These are phyloP conservation scores for Hypomyces rosellus DNA, from an alignment of 2,329 filamentous ascomycete genomes.

Conservation along the genomic window DNA sequence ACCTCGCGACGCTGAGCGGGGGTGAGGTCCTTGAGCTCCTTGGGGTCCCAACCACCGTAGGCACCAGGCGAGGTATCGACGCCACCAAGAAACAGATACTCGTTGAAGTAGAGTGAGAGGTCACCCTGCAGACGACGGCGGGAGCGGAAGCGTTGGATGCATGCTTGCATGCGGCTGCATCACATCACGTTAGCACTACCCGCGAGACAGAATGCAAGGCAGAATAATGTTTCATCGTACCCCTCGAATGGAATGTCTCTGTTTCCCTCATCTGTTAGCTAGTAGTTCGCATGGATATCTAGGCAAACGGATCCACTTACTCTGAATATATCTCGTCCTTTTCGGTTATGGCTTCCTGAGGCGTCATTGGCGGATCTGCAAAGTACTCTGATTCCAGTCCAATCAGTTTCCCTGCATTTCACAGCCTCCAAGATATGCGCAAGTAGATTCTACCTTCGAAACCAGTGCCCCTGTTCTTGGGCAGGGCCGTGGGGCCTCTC, in stretches of 20 bases:
- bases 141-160: conserved; percentile 73
- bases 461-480: conserved; percentile 49
- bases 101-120: conserved; percentile 61
- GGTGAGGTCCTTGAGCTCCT: conserved; percentile 50
- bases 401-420: background rate
- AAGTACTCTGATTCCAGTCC: conserved; percentile 52
- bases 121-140: conserved; percentile 66
- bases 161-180: conserved; percentile 70
- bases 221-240: conserved; percentile 30
- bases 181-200: background rate
- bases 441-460: conserved; percentile 53
- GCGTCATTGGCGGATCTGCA: conserved; percentile 72
- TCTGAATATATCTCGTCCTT: conserved; percentile 56
- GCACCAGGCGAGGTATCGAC: conserved; percentile 52
- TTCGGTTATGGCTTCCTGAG: conserved; percentile 61
- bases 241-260: conserved; percentile 50
- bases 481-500: conserved; percentile 35
- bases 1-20: conserved; percentile 56
- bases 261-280: conserved; percentile 15
- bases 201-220: background rate
- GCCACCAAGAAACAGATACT: conserved; percentile 78
- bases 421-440: background rate
- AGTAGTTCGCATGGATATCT: too few relatives aligned
- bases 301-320: conserved; percentile 35
- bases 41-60: conserved; percentile 56